A percentile compares a stretch with the other conserved stretches of the same genome.
Conservation (phyloP, 768 basidiomycete species). For the Russula brevipes region DNA sequence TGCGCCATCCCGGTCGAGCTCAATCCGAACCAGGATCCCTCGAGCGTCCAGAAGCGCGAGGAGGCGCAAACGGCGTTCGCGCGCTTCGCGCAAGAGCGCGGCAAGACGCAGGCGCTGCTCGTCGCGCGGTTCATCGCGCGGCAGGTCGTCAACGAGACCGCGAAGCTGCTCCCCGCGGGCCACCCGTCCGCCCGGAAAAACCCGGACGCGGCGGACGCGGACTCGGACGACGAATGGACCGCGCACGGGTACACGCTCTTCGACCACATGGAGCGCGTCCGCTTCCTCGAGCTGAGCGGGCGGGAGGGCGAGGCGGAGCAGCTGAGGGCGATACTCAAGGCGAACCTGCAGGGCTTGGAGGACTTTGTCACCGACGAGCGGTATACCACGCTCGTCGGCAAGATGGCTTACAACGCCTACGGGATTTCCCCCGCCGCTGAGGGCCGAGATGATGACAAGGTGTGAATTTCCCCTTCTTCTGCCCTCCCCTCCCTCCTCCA, state of each 20-base stretch:
- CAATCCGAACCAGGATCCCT: constrained; percentile 33
- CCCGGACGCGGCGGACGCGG: constrained; percentile 12
- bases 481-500: not conserved
- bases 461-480: constrained; percentile 29
- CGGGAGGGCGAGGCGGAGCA: constrained; percentile 46
- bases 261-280: constrained; percentile 73
- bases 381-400: constrained; percentile 56
- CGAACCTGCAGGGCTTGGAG: constrained; percentile 67
- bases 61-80: constrained; percentile 57
- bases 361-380: constrained; percentile 62
- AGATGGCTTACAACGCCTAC: constrained; percentile 71
- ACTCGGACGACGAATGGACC: constrained; percentile 32
- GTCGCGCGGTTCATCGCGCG: constrained; percentile 68
- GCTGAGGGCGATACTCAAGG: constrained; percentile 49
- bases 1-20: constrained; percentile 48
- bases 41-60: constrained; percentile 42
- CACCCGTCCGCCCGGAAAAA: constrained; percentile 21
- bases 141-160: constrained; percentile 60
- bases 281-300: constrained; percentile 54
- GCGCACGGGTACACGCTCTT: constrained; percentile 55
- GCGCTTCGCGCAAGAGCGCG: constrained; percentile 48
- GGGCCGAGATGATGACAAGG: constrained; percentile 69
- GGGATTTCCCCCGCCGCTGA: constrained; percentile 60
- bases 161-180: constrained; percentile 43
- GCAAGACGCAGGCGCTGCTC: constrained; percentile 47